These are phyloP conservation scores for Blastobotrys illinoisensis DNA, from an alignment of 1,139 yeast genomes.

Conservation along the genomic window DNA sequence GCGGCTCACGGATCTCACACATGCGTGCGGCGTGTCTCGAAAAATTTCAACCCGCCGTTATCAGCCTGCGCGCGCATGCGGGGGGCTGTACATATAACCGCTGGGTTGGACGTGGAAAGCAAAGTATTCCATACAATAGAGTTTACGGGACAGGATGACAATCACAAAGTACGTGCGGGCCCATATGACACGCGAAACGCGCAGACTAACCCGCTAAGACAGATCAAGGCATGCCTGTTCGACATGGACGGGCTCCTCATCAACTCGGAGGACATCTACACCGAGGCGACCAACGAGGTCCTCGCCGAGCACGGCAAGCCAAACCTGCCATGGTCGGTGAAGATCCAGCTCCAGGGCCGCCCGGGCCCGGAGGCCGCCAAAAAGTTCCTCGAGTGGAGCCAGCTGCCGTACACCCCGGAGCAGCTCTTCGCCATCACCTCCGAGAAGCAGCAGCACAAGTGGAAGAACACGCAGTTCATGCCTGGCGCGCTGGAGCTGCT, in stretches of 20 bases:
- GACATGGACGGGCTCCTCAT: slow-evolving; percentile 94
- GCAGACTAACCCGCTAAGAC: background rate
- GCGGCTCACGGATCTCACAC: background rate
- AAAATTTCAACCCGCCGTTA: background rate
- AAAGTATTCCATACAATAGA: too few species aligned
- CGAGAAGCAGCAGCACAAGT: slow-evolving; percentile 49
- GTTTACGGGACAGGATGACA: background rate
- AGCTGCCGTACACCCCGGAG: slow-evolving; percentile 60
- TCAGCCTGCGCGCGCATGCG: background rate
- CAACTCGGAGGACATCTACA: slow-evolving; percentile 87
- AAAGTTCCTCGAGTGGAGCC: slow-evolving; percentile 59
- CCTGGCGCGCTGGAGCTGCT: slow-evolving; percentile 83
- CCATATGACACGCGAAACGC: background rate
- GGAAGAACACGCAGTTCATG: slow-evolving; percentile 61
- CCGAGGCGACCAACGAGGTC: slow-evolving; percentile 63
- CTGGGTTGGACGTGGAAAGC: too few species aligned
- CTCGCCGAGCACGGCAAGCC: slow-evolving; percentile 67
- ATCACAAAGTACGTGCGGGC: background rate
- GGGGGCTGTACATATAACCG: background rate
- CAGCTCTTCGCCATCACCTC: slow-evolving; percentile 50
- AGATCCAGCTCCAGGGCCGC: slow-evolving; percentile 79
- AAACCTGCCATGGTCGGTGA: slow-evolving; percentile 83
- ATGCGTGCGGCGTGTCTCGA: background rate
- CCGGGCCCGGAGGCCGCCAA: slow-evolving; percentile 72
- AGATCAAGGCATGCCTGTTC: slow-evolving; percentile 74